phyloP scores from a whole-genome alignment of 805 yeast genomes.

The Priceomyces medius region DNA sequence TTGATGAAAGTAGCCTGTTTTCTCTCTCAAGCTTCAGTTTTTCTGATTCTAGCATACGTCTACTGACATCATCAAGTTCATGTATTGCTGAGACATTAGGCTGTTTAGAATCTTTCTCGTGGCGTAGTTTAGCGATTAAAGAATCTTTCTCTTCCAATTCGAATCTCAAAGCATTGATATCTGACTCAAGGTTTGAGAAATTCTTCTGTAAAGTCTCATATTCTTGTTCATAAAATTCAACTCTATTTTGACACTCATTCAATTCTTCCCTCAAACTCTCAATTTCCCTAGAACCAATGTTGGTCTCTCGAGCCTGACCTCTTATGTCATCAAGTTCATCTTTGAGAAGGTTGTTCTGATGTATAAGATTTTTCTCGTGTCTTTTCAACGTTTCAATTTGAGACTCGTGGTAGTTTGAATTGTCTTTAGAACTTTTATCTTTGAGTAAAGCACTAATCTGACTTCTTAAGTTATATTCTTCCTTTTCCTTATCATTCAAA shows the following conservation, averaged over 20 bases:
- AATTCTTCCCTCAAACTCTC: conserved; percentile 15
- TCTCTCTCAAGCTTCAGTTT: conserved; percentile 22
- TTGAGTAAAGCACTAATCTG: conserved; percentile 22
- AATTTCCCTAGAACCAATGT: conserved; percentile 12
- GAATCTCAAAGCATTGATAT: conserved; percentile 20
- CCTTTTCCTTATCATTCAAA: conserved; percentile 23
- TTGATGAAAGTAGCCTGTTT: conserved; percentile 22
- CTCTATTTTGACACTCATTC: conserved; percentile 24
- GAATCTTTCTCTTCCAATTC: conserved; percentile 17
- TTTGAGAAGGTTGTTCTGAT: conserved; percentile 21
- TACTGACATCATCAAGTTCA: conserved; percentile 22
- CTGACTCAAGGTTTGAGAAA: conserved; percentile 21
- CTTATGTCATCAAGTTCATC: conserved; percentile 28
- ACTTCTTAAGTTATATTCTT: conserved; percentile 19
- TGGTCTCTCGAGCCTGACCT: conserved; percentile 19
- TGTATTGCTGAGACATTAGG: conserved; percentile 18
- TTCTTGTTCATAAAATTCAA: conserved; percentile 28
- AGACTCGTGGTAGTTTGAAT: conserved; percentile 16
- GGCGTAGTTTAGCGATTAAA: conserved; percentile 19
- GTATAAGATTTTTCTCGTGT: conserved; percentile 17
- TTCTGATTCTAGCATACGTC: conserved; percentile 24
- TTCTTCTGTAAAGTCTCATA: conserved; percentile 24
- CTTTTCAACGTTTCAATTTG: conserved; percentile 23
- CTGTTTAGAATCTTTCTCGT: conserved; percentile 20
- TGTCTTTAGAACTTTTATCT: conserved; percentile 14